These are phyloP conservation scores for Neoconidiobolus thromboides DNA, from an alignment of 371 early-diverging fungal species.

Conservation along the genomic window DNA sequence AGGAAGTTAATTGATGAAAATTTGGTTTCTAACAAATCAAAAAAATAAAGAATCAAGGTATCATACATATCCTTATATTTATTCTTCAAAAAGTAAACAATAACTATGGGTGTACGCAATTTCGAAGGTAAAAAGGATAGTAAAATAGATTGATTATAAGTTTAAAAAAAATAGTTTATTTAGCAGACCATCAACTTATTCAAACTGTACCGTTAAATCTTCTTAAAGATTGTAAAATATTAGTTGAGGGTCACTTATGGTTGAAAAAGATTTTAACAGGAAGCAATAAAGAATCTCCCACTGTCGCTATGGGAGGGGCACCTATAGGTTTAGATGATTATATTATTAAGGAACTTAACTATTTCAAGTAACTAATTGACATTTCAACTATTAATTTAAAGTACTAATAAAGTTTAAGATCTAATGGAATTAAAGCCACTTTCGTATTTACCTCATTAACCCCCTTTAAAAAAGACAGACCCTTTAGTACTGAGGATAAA, in stretches of 20 bases:
- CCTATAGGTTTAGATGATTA: slow-evolving; percentile 33
- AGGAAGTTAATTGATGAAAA: too few species aligned
- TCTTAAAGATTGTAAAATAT: slow-evolving; percentile 42
- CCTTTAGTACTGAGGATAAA: slow-evolving; percentile 39
- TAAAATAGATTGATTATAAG: too few species aligned
- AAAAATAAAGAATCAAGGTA: too few species aligned
- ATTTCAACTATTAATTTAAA: neutral
- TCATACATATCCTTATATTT: too few species aligned
- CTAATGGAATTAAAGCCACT: slow-evolving; percentile 9
- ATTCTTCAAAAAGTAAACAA: too few species aligned
- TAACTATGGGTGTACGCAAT: too few species aligned
- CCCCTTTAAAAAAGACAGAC: slow-evolving; percentile 48
- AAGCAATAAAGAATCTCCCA: slow-evolving; percentile 24
- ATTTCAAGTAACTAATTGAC: slow-evolving; percentile 8
- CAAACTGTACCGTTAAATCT: slow-evolving; percentile 33
- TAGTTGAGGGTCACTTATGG: slow-evolving; percentile 65
- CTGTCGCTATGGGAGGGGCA: slow-evolving; percentile 53
- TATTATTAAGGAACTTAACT: slow-evolving; percentile 23
- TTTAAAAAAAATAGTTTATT: slow-evolving; percentile 21
- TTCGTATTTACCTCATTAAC: slow-evolving; percentile 62
- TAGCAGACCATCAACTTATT: slow-evolving; percentile 34
- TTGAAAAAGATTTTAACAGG: slow-evolving; percentile 31
- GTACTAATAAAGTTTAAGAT: slow-evolving; percentile 9
- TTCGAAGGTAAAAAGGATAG: too few species aligned
- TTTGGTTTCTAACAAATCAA: too few species aligned